phyloP scores from a whole-genome alignment of 2,329 filamentous ascomycete species.

The Phyllosticta capitalensis region DNA sequence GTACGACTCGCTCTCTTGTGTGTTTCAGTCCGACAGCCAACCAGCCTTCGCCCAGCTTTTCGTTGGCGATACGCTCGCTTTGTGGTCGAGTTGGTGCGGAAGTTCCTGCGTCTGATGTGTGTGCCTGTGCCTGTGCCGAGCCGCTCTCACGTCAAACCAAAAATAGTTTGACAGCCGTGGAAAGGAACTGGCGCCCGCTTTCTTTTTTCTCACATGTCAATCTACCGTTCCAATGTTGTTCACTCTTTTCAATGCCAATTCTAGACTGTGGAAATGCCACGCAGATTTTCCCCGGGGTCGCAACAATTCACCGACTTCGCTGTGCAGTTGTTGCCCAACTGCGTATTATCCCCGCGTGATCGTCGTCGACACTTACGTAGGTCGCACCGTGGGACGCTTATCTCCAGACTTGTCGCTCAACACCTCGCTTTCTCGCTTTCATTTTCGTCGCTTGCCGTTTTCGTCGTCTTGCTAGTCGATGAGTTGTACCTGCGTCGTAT shows the following conservation, averaged over 20 bases:
- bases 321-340: neutral
- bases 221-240: no score
- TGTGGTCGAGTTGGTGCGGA: neutral
- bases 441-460: conserved; percentile 2
- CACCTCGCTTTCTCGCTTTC: neutral
- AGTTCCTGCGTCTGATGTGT: conserved; percentile 4
- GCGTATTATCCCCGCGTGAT: neutral
- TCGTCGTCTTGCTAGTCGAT: neutral
- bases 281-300: conserved; percentile 9
- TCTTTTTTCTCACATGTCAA: no score
- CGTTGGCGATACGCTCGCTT: neutral
- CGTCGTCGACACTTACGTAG: neutral
- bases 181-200: neutral
- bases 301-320: conserved; percentile 4
- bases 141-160: neutral
- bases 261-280: neutral
- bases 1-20: neutral
- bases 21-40: neutral
- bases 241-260: neutral
- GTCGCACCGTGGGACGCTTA: neutral
- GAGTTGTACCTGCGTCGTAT: neutral
- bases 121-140: conserved; percentile 2
- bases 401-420: neutral
- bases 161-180: neutral
- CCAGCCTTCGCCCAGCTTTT: neutral